Evolutionary conservation across 345 rosid genomes (phyloP).

Genomic region (Hypericum androsaemum): DNA sequence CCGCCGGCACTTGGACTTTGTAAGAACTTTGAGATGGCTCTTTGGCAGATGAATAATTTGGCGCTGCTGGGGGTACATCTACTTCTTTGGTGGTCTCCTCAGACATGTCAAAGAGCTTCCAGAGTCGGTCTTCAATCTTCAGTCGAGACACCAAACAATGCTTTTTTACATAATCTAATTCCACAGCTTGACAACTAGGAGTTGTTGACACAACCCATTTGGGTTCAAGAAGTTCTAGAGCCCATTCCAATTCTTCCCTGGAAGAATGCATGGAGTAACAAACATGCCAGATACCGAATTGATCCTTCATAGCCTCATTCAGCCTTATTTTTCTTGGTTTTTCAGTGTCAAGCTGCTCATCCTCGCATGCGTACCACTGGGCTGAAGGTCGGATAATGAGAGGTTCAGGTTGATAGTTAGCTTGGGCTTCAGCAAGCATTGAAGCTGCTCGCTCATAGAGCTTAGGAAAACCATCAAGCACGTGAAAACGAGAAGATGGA

Average conservation of each 20-base stretch:
- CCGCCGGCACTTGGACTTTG: constrained; percentile 18
- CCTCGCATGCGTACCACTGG: constrained; percentile 76
- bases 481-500: constrained; percentile 56
- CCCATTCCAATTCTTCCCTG: constrained; percentile 65
- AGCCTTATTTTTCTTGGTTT: constrained; percentile 39
- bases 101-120: constrained; percentile 72
- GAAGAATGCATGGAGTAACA: constrained; percentile 91
- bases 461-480: constrained; percentile 67
- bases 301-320: constrained; percentile 58
- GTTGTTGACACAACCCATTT: constrained; percentile 78
- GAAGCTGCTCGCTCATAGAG: constrained; percentile 55
- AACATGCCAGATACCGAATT: constrained; percentile 81
- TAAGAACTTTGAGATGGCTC: constrained; percentile 17
- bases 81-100: constrained; percentile 27
- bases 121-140: constrained; percentile 45
- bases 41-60: constrained; percentile 23
- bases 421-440: constrained; percentile 55
- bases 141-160: constrained; percentile 36
- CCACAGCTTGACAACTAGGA: constrained; percentile 68
- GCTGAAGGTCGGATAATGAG: constrained; percentile 75
- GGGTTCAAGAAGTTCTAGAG: constrained; percentile 59
- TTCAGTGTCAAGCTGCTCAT: constrained; percentile 25
- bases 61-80: constrained; percentile 13
- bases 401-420: constrained; percentile 50
- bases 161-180: constrained; percentile 56